A percentile compares a stretch with the other conserved stretches of the same genome.
These are phyloP conservation scores for Santalum album DNA, from an alignment of 164 flowering plant genomes.

Conservation along the genomic window DNA sequence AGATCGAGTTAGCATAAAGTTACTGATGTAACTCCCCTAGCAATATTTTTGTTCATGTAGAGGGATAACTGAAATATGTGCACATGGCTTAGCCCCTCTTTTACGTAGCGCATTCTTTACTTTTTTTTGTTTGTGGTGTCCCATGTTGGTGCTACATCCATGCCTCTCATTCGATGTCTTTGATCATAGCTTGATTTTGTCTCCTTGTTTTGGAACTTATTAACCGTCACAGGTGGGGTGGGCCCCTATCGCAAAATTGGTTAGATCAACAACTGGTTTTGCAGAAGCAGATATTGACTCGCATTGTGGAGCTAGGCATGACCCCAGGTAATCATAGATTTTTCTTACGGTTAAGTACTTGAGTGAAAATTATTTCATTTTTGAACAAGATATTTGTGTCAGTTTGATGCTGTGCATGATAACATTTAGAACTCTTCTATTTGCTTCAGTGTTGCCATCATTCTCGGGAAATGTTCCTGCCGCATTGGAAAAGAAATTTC, in stretches of 20 bases:
- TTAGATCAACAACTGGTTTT: constrained; percentile 68
- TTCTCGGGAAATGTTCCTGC: constrained; percentile 97
- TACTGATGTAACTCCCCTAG: too few relatives aligned
- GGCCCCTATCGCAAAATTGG: constrained; percentile 88
- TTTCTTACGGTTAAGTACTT: background rate
- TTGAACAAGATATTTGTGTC: background rate
- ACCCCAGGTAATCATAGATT: constrained; percentile 61
- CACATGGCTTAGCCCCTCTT: too few relatives aligned
- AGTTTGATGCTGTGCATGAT: background rate
- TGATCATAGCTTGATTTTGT: background rate
- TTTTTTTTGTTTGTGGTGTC: too few relatives aligned
- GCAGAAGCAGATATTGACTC: constrained; percentile 71
- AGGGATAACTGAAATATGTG: too few relatives aligned
- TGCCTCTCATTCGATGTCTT: background rate
- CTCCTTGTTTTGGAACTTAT: background rate
- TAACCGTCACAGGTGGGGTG: constrained; percentile 74
- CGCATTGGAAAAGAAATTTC: constrained; percentile 55
- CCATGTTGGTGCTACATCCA: too few relatives aligned
- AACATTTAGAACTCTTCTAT: constrained; percentile 3
- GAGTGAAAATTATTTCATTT: background rate
- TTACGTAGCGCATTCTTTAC: too few relatives aligned
- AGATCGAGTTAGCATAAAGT: too few relatives aligned
- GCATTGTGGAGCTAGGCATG: constrained; percentile 95
- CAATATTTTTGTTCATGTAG: too few relatives aligned
- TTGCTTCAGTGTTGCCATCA: constrained; percentile 72